A percentile compares a stretch with the other conserved stretches of the same genome.
These are phyloP conservation scores for Mycena venus DNA, from an alignment of 768 basidiomycete species.

Conservation along the genomic window DNA sequence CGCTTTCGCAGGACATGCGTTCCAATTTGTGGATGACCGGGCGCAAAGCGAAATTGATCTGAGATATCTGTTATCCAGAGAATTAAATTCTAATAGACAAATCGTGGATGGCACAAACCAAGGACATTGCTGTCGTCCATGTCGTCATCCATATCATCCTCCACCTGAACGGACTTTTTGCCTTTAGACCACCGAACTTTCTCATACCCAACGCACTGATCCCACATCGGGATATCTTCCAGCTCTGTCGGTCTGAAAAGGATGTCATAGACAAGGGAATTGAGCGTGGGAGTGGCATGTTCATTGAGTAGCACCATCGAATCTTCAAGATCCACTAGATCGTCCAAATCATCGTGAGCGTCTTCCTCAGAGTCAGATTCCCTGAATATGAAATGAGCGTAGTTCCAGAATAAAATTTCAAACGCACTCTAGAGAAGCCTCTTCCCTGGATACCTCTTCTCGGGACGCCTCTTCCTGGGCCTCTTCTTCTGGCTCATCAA, in stretches of 20 bases:
- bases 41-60: too few relatives aligned
- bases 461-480: too few relatives aligned
- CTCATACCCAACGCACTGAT: conserved; percentile 1
- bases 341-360: background rate
- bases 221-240: conserved; percentile 17
- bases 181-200: background rate
- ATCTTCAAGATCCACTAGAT: background rate
- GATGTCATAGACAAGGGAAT: conserved; percentile 10
- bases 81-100: background rate
- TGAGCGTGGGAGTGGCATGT: background rate
- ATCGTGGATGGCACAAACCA: background rate
- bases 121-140: background rate
- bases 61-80: background rate
- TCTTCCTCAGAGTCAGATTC: background rate
- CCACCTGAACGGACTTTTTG: too few relatives aligned
- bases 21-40: conserved; percentile 11
- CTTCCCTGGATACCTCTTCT: too few relatives aligned
- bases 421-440: too few relatives aligned
- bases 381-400: too few relatives aligned
- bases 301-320: background rate
- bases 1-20: conserved; percentile 11
- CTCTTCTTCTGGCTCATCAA: too few relatives aligned
- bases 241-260: conserved; percentile 9
- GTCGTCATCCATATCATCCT: too few relatives aligned
- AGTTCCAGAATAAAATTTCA: too few relatives aligned